Percentiles rank a stretch among this genome's conserved stretches.
phyloP scores from a whole-genome alignment of 177 flowering plant species.

The Vitis hybrid region DNA sequence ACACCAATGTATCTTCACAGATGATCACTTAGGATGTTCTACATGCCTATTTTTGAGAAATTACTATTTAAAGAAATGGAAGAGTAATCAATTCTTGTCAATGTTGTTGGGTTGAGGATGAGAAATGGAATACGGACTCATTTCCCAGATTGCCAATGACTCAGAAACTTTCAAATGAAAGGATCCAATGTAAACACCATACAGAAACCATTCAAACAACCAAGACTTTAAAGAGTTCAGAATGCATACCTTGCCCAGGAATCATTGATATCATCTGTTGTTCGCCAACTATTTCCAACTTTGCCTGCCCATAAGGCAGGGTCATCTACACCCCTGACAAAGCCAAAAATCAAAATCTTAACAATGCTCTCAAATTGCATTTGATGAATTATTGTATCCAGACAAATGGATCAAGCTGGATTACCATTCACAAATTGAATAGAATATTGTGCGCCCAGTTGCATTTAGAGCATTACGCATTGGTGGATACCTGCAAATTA shows the following conservation, averaged over 20 bases:
- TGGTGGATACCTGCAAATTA: constrained; percentile 76
- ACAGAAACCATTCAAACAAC: background rate
- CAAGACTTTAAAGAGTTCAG: background rate
- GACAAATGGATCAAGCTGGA: constrained; percentile 2
- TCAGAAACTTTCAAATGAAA: background rate
- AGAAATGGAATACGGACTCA: background rate
- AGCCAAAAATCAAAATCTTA: constrained; percentile 5
- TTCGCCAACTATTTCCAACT: constrained; percentile 97
- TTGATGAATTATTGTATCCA: background rate
- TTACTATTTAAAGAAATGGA: no score
- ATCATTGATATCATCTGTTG: constrained; percentile 92
- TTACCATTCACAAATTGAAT: constrained; percentile 98
- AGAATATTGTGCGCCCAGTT: constrained; percentile 77
- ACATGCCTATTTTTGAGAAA: no score
- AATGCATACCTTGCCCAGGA: constrained; percentile 79
- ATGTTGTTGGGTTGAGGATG: background rate
- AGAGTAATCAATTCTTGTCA: background rate
- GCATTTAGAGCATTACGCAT: constrained; percentile 90
- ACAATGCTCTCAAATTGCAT: background rate
- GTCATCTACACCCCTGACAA: constrained; percentile 84
- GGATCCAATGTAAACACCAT: background rate
- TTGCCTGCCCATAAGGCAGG: constrained; percentile 94
- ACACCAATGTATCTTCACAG: background rate
- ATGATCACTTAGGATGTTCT: background rate
- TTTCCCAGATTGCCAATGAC: background rate